Conservation (phyloP, 805 yeast genomes). For the Candida xyloterini region DNA sequence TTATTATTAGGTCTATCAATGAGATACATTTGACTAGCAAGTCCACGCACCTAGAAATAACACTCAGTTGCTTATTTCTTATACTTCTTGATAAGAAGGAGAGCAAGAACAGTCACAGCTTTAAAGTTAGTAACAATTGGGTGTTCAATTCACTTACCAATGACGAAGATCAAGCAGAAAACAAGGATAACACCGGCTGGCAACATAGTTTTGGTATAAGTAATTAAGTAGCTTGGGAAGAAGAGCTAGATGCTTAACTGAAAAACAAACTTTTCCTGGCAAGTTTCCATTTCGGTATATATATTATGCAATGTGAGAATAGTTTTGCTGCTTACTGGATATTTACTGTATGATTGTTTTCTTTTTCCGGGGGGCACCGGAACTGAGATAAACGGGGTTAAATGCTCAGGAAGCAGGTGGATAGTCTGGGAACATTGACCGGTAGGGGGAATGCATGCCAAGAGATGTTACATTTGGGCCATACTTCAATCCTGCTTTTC, state of each 20-base stretch:
- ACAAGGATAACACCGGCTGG: slow-evolving; percentile 68
- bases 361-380: slow-evolving; percentile 13
- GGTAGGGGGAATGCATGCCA: neutral
- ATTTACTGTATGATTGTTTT: slow-evolving; percentile 7
- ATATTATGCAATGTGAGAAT: slow-evolving; percentile 8
- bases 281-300: slow-evolving; percentile 13
- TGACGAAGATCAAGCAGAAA: slow-evolving; percentile 51
- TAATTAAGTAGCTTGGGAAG: slow-evolving; percentile 9
- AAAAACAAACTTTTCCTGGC: slow-evolving; percentile 9
- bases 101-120: slow-evolving; percentile 30
- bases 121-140: slow-evolving; percentile 9
- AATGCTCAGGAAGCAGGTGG: neutral
- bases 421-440: neutral
- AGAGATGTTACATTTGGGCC: neutral
- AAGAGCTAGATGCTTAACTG: slow-evolving; percentile 10
- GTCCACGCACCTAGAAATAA: slow-evolving; percentile 3
- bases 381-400: slow-evolving; percentile 2
- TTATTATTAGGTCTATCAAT: slow-evolving; percentile 12
- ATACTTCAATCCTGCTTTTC: neutral
- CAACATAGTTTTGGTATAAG: slow-evolving; percentile 38
- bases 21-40: neutral
- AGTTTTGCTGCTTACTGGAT: slow-evolving; percentile 7
- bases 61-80: slow-evolving; percentile 28
- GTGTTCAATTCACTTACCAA: slow-evolving; percentile 26
- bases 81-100: slow-evolving; percentile 32